These are phyloP conservation scores for Pterocarpus macrocarpus DNA, from an alignment of 306 rosid genomes.

Conservation along the genomic window DNA sequence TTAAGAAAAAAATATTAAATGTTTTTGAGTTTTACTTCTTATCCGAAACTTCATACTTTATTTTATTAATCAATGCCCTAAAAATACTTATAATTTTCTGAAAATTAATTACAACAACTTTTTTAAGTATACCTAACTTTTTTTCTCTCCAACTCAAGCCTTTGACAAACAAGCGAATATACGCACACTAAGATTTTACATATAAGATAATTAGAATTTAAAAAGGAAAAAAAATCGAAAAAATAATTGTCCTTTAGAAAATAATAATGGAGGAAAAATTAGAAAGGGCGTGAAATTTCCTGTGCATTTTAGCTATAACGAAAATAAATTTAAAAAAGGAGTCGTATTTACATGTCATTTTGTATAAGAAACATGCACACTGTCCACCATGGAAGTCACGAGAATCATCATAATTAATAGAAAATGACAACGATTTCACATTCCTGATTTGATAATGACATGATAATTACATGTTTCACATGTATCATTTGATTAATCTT, in stretches of 20 bases:
- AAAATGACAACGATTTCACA: conserved; percentile 6
- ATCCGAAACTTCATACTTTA: too few species aligned
- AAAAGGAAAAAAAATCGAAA: too few species aligned
- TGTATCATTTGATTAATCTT: conserved; percentile 5
- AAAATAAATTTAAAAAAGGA: too few species aligned
- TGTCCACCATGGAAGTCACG: conserved; percentile 7
- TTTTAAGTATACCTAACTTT: too few species aligned
- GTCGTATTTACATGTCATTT: not conserved
- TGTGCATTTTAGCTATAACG: too few species aligned
- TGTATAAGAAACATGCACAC: not conserved
- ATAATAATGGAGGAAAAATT: too few species aligned
- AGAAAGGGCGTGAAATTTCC: too few species aligned
- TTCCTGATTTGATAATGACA: conserved; percentile 34
- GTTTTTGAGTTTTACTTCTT: not conserved
- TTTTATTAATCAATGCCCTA: not conserved
- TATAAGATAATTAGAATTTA: too few species aligned
- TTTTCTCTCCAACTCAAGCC: not conserved
- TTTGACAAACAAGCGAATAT: not conserved
- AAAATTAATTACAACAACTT: not conserved
- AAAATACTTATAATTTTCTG: not conserved
- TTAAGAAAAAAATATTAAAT: too few species aligned
- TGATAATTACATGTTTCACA: conserved; percentile 25
- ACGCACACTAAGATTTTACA: not conserved
- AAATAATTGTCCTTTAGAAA: too few species aligned
- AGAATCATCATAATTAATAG: conserved; percentile 12